Evolutionary conservation across 1,284 basidiomycete species (phyloP), one percentile per base, ranked within the genome.

Genomic region (Termitomyces sp.): DNA sequence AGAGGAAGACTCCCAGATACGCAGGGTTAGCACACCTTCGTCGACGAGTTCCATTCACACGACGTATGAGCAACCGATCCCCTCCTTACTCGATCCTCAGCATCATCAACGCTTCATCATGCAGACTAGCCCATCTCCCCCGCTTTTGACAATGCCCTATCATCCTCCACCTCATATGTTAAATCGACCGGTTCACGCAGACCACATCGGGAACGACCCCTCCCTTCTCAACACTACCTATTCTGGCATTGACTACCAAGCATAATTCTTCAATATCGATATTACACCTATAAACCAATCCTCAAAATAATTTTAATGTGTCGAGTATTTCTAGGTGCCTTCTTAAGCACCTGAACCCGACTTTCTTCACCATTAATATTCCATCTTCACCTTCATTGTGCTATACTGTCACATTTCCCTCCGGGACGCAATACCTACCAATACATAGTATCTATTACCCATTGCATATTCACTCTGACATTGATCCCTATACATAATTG

Each of bases 61-160:
- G 19, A 18, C 43, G 9, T 42, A 51, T 10, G 43, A 48, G 26
- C 39, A 50, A 26, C 39, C 31, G 1, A 28, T 30, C 10, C 24
- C 33, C 26, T 37, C 43, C 18, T 49, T 49, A 24, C 30, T 51
- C 9, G 33, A 46, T 14, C 19, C 16, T 14, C 51, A 37, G 13
- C 56, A 51, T 14, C 56, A 49, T 14, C 53, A 53, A 13, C 46
- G 47, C 18, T 52, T 43, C 11, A n/a, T 34, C 11, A 26, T 33
- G 3, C 54, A 54, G 55, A 16, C 26, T 51, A 40, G 61, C 48
- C 28, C 60, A 9, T 69, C 70, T 10, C 71, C 68, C 6, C 70
- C 70, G 28, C 58, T 71, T 24, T 56, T 69, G 31, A 70, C 66
- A 13, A 70, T 66, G 8, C 67, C 73, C 2, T 72, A 67, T 56